These are phyloP conservation scores for Babesia ovis DNA, from an alignment of 169 alveolate species.

Conservation along the genomic window DNA sequence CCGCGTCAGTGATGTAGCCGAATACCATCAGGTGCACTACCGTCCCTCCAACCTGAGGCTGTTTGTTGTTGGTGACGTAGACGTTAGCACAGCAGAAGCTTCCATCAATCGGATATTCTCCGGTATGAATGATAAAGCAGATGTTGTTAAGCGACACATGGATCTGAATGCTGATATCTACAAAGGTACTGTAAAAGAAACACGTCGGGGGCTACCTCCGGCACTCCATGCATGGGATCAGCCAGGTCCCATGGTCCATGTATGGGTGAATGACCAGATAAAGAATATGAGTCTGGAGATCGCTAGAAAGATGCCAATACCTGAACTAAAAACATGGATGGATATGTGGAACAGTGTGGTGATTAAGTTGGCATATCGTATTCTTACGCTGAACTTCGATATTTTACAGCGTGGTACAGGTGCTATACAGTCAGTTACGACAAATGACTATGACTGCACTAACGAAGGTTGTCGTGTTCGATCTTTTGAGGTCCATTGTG, in stretches of 20 bases:
- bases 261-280: conserved; percentile 55
- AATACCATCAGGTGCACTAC: conserved; percentile 68
- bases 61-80: conserved; percentile 61
- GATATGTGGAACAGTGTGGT: conserved; percentile 41
- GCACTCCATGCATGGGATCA: conserved; percentile 51
- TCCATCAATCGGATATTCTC: conserved; percentile 22
- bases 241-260: conserved; percentile 39
- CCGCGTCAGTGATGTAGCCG: conserved; percentile 58
- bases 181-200: conserved; percentile 56
- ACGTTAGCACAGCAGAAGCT: conserved; percentile 7
- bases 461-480: conserved; percentile 67
- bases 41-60: conserved; percentile 59
- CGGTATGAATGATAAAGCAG: conserved; percentile 22
- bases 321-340: conserved; percentile 23
- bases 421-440: conserved; percentile 26
- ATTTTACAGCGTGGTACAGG: conserved; percentile 48
- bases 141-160: conserved; percentile 21
- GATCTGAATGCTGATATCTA: conserved; percentile 13
- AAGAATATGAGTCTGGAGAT: conserved; percentile 43
- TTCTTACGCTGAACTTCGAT: conserved; percentile 49
- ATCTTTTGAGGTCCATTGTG: conserved; percentile 53
- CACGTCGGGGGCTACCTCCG: conserved; percentile 60
- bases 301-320: conserved; percentile 58
- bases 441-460: conserved; percentile 65
- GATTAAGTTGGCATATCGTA: conserved; percentile 47